Conservation (phyloP, 23 red algal species). For the Gracilaria domingensis region DNA sequence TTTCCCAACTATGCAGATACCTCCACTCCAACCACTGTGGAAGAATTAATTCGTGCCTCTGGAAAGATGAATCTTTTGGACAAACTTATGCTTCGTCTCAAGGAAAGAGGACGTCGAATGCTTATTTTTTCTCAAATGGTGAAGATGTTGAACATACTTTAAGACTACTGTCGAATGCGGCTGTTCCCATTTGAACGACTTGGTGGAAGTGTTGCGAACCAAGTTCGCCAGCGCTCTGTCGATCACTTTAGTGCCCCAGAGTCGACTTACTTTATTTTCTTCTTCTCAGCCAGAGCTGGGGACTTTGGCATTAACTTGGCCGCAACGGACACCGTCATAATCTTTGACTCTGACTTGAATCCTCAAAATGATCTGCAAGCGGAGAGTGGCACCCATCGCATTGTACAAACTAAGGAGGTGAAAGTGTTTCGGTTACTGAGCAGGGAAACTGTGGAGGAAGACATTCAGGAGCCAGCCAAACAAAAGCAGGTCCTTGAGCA, state of each 20-base stretch:
- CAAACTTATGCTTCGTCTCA: constrained; percentile 83
- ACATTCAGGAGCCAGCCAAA: constrained; percentile 91
- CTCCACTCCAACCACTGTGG: constrained; percentile 50
- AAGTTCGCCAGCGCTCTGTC: constrained; percentile 82
- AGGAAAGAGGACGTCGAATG: constrained; percentile 87
- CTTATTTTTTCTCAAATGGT: constrained; percentile 99
- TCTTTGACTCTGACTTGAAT: constrained; percentile 97
- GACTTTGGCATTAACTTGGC: constrained; percentile 70
- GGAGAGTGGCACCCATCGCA: constrained; percentile 91
- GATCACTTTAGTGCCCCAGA: constrained; percentile 96
- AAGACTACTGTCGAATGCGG: constrained; percentile 95
- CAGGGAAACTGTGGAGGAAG: constrained; percentile 96
- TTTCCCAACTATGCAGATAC: constrained; percentile 89
- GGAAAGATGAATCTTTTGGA: constrained; percentile 94
- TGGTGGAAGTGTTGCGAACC: constrained; percentile 89
- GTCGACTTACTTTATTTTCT: constrained; percentile 89
- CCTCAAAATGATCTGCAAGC: constrained; percentile 96
- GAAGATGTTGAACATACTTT: constrained; percentile 94
- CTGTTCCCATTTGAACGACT: constrained; percentile 88
- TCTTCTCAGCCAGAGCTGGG: constrained; percentile 89
- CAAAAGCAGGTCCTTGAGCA: constrained; percentile 94
- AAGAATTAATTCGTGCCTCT: constrained; percentile 78
- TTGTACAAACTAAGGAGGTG: constrained; percentile 95
- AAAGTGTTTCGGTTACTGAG: constrained; percentile 92
- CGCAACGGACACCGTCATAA: constrained; percentile 93